These are phyloP conservation scores for Basipetospora chlamydospora DNA, from an alignment of 2,329 filamentous ascomycete genomes.

Conservation along the genomic window DNA sequence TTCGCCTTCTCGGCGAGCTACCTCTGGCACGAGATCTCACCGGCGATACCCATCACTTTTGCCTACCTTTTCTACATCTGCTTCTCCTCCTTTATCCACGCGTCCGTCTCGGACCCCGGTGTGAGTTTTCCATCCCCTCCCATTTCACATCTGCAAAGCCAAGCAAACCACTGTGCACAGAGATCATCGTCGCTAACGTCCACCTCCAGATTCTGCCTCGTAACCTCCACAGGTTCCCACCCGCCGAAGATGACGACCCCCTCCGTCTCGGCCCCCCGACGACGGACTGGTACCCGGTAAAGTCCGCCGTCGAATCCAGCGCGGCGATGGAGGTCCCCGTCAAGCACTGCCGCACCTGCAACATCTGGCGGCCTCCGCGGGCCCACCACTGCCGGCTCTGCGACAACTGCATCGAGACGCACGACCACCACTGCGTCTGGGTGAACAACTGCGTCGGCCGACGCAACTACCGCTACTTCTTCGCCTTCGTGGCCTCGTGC, in stretches of 20 bases:
- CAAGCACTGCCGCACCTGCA: conserved; percentile 96
- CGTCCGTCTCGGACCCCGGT: conserved; percentile 81
- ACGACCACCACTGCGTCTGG: conserved; percentile 98
- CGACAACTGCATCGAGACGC: conserved; percentile 93
- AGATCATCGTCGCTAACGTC: not conserved
- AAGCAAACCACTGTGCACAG: too few relatives aligned
- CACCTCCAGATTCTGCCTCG: conserved; percentile 65
- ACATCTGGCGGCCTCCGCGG: conserved; percentile 90
- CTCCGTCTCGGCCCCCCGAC: conserved; percentile 68
- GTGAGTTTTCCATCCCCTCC: conserved; percentile 40
- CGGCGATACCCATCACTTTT: conserved; percentile 78
- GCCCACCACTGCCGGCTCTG: conserved; percentile 94
- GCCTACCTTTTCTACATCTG: conserved; percentile 85
- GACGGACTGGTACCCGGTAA: conserved; percentile 88
- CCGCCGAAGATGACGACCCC: conserved; percentile 62
- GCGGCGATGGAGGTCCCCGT: conserved; percentile 95
- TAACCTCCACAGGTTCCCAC: conserved; percentile 82
- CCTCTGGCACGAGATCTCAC: conserved; percentile 75
- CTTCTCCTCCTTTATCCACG: conserved; percentile 86
- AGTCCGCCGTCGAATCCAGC: conserved; percentile 57
- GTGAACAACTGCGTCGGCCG: conserved; percentile 96
- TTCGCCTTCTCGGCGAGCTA: conserved; percentile 74
- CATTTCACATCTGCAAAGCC: not conserved
- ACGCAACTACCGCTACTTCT: conserved; percentile 97
- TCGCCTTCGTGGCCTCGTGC: conserved; percentile 72